phyloP scores from a whole-genome alignment of 1,284 basidiomycete genomes.

The Cystobasidium pallidum region DNA sequence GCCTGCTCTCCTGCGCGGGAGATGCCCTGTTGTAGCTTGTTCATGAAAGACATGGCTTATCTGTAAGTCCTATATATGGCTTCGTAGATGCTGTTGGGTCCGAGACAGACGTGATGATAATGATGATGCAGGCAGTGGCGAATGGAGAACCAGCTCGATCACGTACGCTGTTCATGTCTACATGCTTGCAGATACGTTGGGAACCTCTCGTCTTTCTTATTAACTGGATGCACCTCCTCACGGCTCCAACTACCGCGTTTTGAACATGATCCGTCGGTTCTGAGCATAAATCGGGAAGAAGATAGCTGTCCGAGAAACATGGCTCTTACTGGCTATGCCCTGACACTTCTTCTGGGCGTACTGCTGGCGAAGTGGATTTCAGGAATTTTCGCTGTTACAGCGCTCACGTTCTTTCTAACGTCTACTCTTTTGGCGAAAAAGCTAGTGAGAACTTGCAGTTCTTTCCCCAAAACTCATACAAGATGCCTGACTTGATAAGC shows the following conservation, averaged over 20 bases:
- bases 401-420: background rate
- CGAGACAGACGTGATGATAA: background rate
- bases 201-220: too few species aligned
- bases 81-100: background rate
- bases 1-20: slow-evolving; percentile 29
- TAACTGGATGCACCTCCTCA: too few species aligned
- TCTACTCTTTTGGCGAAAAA: background rate
- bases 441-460: background rate
- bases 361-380: slow-evolving; percentile 1
- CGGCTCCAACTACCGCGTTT: too few species aligned
- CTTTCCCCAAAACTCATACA: background rate
- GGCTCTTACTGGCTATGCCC: background rate
- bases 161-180: background rate
- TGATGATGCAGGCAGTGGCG: slow-evolving; percentile 2
- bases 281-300: background rate
- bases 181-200: too few species aligned
- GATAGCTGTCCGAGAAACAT: background rate
- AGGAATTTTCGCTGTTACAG: background rate
- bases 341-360: background rate
- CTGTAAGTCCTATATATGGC: background rate
- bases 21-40: slow-evolving; percentile 38
- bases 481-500: background rate
- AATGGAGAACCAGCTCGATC: slow-evolving; percentile 2
- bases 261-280: background rate
- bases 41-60: slow-evolving; percentile 30